phyloP scores from a whole-genome alignment of 441 rosid species.

The Mallotus repandus region DNA sequence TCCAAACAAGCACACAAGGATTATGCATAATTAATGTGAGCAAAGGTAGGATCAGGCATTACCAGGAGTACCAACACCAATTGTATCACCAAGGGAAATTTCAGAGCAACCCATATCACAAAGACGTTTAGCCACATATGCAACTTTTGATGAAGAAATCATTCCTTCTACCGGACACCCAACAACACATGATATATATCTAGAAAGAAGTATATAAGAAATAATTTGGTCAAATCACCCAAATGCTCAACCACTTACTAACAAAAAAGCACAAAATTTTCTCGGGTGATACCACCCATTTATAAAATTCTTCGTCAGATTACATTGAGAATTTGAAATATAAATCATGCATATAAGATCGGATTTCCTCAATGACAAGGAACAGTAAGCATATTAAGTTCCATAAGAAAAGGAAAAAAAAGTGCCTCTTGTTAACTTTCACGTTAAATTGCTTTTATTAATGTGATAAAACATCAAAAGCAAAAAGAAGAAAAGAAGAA shows the following conservation, averaged over 20 bases:
- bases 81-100: conserved; percentile 87
- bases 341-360: not conserved
- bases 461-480: not conserved
- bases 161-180: conserved; percentile 95
- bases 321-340: not conserved
- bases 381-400: not conserved
- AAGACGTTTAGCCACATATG: conserved; percentile 80
- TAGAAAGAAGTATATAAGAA: conserved; percentile 24
- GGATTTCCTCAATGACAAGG: not conserved
- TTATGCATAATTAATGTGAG: not conserved
- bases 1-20: not conserved
- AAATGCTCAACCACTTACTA: not conserved
- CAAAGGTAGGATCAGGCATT: conserved; percentile 22
- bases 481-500: too few species aligned
- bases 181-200: conserved; percentile 90
- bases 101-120: conserved; percentile 92
- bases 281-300: not conserved
- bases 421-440: too few species aligned
- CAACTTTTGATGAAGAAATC: conserved; percentile 73
- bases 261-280: not conserved
- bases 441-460: not conserved
- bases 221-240: not conserved
- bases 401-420: not conserved
- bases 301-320: not conserved
- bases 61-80: conserved; percentile 97